Base-by-base conservation (phyloP, 2,329 filamentous ascomycete species). In the Chrysoporthe austroafricana region DNA sequence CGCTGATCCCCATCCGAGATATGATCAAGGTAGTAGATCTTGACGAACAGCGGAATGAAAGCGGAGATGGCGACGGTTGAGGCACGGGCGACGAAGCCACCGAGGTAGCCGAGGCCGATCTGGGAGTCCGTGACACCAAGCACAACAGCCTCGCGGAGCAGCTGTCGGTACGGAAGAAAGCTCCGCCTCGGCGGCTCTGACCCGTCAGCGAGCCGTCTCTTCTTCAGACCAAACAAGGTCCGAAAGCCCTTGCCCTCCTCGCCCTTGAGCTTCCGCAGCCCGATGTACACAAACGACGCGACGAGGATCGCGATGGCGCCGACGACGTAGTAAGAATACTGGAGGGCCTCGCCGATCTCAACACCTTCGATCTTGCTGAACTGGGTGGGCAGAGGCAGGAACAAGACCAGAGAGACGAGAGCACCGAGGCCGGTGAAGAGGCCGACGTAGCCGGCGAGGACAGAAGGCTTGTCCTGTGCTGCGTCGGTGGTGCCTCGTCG, bases 11-110 rank as follows among this genome's bases (percentile, higher is more conserved):
- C 85, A 80, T 96, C 98, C 72, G 92, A 90, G 2, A 93, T 94
- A 64, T 66, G 66, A n/a, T 91, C 90, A 61, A 84, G 82, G 71
- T 95, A 91, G 78, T 95, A 98, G 78, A 93, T 97, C 76, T 98
- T 98, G 73, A 97, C 89, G 76, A 92, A 96, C 1, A 99, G 86
- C 0, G 96, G 96, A 64, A 99, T 91, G 80, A 98, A 99, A 6
- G 98, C 86, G 0, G 93, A 96, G 71, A 99, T 97, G 63, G 92
- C 95, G 5, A 99, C 96, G 0, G 94, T 97, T 0, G 94, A 97
- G 8, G 96, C 94, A 66, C 96, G 89, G 11, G 94, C 95, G 2
- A 99, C 95, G 74, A 98, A 97, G 1, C 96, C 96, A 70, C 95
- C 96, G 0, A 98, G 82, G 75, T 98, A 99, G 39, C 92, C 95